Evolutionary conservation across 2,329 filamentous ascomycete species (phyloP).

Genomic region (Diaporthe amygdali): DNA sequence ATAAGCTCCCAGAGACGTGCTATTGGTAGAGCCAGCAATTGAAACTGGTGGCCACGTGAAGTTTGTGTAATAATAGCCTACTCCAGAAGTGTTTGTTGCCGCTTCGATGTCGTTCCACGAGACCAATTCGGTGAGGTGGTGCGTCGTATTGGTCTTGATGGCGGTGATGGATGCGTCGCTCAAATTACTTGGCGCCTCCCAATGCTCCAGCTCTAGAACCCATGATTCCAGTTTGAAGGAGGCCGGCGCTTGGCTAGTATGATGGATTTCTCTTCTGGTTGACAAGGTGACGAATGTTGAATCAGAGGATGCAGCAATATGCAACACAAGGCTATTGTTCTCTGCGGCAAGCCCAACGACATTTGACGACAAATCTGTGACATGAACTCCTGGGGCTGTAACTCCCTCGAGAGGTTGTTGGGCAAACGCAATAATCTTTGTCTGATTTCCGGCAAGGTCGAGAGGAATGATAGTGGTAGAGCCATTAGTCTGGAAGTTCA

Average conservation of each 20-base stretch:
- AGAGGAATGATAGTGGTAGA: neutral
- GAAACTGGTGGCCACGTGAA: neutral
- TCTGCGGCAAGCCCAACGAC: neutral
- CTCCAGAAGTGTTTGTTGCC: neutral
- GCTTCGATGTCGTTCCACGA: constrained; percentile 3
- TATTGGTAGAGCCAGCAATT: neutral
- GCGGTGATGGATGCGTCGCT: neutral
- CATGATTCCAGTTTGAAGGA: neutral
- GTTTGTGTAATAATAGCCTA: constrained; percentile 10
- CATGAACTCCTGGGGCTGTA: neutral
- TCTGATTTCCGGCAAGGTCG: constrained; percentile 11
- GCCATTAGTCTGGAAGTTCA: neutral
- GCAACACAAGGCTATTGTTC: neutral
- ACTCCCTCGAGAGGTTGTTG: neutral
- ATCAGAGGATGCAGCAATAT: neutral
- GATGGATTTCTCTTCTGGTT: neutral
- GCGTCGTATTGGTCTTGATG: constrained; percentile 2
- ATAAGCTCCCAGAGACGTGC: neutral
- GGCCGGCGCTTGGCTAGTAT: neutral
- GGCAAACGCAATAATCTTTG: neutral
- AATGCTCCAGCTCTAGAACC: constrained; percentile 4
- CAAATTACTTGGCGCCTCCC: neutral
- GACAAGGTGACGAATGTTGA: neutral
- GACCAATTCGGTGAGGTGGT: neutral
- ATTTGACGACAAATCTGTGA: neutral